These are phyloP conservation scores for Gastrodia elata DNA, from an alignment of 106 monocot genomes.

Conservation along the genomic window DNA sequence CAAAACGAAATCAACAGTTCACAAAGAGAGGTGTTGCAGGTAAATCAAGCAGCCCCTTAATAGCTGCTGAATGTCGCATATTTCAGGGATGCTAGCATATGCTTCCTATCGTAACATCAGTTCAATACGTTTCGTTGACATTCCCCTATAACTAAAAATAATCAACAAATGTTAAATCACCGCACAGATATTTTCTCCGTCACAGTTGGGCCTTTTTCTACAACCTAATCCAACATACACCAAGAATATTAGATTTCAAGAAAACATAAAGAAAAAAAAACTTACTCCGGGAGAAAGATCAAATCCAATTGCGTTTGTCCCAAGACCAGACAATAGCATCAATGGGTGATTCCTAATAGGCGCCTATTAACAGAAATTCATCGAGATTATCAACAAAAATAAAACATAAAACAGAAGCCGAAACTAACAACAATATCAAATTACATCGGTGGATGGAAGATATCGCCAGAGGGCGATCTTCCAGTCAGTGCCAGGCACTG, in stretches of 20 bases:
- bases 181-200: background rate
- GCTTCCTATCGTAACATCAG: background rate
- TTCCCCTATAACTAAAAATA: background rate
- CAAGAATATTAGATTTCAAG: background rate
- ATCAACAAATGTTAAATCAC: background rate
- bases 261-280: background rate
- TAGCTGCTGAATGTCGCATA: background rate
- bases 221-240: background rate
- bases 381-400: background rate
- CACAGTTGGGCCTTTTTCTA: background rate
- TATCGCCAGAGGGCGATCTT: slow-evolving; percentile 76
- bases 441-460: slow-evolving; percentile 34
- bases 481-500: slow-evolving; percentile 56
- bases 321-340: slow-evolving; percentile 84
- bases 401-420: background rate
- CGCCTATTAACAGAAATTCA: slow-evolving; percentile 30
- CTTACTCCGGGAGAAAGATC: slow-evolving; percentile 90
- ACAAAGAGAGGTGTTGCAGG: too few species aligned
- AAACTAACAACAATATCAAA: background rate
- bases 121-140: background rate
- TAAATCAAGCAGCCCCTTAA: background rate
- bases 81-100: background rate
- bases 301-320: slow-evolving; percentile 87
- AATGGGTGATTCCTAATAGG: slow-evolving; percentile 89
- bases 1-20: too few species aligned